Evolutionary conservation across 257 asterid genomes (phyloP), one percentile per base, ranked within the genome.

Genomic region (Henckelia pumila): DNA sequence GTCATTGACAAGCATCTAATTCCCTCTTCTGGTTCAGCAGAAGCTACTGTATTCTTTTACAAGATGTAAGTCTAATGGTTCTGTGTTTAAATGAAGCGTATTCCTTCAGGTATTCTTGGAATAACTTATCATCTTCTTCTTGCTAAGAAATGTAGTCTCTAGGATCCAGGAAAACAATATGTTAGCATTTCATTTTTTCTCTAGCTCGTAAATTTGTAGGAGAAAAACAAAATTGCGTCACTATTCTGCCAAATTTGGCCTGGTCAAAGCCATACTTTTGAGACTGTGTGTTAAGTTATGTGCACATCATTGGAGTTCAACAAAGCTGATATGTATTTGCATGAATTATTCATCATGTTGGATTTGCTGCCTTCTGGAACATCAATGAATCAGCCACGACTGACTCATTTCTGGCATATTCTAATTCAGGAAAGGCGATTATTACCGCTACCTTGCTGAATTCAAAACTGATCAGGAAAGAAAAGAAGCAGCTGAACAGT

Each of bases 21-120:
- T 63, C 95, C 98, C 29, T 83, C 95, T 56, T 86, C 98, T 33
- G 85, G 77, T 63, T 77, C 94, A 1, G 96, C 90, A 49, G 98
- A 92, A 79, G 98, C 98, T 40, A 89, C 92, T 3, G 96, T 92
- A 71, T 92, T 92, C 81, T 89, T 89, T 80, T 85, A 84, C 81
- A 92, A 92, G 87, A 92, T 92, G 95, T 88, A 79, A 80, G 95
- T 61, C 58, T 29, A 33, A 35, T 65, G 65, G 69, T 21, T 26
- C 47, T 19, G 29, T 2, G 44, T 23, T 63, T 63, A 66, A 25
- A 57, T 8, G 17, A 52, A 73, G n/a, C 22, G 20, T 44, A 3
- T 26, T 60, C 35, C 56, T 14, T 44, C 3, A 17, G 58, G 30
- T 30, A 7, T 69, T 25, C 47, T 40, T 40, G 19, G 59, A 49